Percentiles rank a stretch among this genome's conserved stretches.
Conservation (phyloP, 176 grass and related monocot species). For the Aechmea fasciata region DNA sequence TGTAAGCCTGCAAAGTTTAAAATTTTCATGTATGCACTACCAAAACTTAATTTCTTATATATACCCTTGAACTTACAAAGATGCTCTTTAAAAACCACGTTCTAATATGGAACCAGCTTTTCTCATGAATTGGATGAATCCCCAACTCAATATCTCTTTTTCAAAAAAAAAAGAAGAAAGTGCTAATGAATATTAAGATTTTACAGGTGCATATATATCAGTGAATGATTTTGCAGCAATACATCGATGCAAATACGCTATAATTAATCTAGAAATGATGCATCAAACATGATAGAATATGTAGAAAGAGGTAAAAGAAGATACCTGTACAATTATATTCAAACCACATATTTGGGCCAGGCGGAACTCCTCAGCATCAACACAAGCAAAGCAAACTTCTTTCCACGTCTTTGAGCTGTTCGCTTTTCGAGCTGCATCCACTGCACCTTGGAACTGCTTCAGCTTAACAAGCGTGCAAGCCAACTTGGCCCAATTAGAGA, state of each 20-base stretch:
- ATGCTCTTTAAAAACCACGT: too few species aligned
- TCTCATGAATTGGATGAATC: too few species aligned
- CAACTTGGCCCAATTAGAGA: conserved; percentile 95
- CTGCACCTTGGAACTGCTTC: conserved; percentile 95
- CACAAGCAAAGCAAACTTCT: conserved; percentile 97
- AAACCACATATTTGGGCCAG: conserved; percentile 95
- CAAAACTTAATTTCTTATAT: too few species aligned
- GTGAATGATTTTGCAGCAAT: neutral
- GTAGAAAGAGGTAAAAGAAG: neutral
- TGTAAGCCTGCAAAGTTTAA: too few species aligned
- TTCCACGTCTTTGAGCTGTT: conserved; percentile 96
- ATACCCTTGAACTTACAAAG: too few species aligned
- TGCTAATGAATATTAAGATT: too few species aligned
- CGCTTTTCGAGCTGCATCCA: conserved; percentile 93
- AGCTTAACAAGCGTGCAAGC: conserved; percentile 87
- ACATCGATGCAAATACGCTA: too few species aligned
- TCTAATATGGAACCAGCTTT: too few species aligned
- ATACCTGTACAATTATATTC: conserved; percentile 89
- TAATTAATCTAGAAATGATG: neutral
- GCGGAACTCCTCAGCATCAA: conserved; percentile 92
- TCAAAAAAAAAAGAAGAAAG: too few species aligned
- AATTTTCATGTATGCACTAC: too few species aligned
- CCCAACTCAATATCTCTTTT: too few species aligned
- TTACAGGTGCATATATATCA: neutral
- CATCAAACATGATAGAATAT: neutral